phyloP scores from a whole-genome alignment of 768 basidiomycete species.

The Lyophyllum decastes region DNA sequence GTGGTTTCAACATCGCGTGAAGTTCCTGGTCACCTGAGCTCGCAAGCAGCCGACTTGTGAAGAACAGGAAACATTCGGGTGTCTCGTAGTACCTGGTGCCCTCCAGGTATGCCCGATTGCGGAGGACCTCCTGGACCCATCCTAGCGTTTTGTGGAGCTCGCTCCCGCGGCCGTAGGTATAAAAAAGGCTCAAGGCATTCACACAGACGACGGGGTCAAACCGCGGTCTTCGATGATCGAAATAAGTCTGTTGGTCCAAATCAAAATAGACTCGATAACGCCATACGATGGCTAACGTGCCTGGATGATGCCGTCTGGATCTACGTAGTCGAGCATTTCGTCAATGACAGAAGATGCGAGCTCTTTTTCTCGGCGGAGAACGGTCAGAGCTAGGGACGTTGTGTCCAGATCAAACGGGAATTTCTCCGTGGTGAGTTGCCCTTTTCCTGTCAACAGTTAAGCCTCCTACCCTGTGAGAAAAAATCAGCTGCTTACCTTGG shows the following conservation, averaged over 20 bases:
- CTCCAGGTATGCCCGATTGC: conserved; percentile 53
- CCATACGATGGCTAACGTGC: conserved; percentile 21
- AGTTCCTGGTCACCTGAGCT: conserved; percentile 33
- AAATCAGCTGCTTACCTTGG: conserved; percentile 31
- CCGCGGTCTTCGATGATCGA: conserved; percentile 49
- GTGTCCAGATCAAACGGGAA: conserved; percentile 62
- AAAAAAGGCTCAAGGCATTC: conserved; percentile 51
- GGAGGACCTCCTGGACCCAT: conserved; percentile 52
- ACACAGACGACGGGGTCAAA: conserved; percentile 57
- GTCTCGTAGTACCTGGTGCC: conserved; percentile 58
- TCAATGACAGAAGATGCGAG: conserved; percentile 48
- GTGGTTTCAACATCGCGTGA: conserved; percentile 35
- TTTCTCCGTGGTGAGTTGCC: conserved; percentile 44
- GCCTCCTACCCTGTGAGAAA: background rate
- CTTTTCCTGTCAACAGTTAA: conserved; percentile 29
- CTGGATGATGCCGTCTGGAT: conserved; percentile 53
- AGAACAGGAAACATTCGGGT: conserved; percentile 54
- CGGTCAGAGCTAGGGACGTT: conserved; percentile 53
- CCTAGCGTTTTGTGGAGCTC: conserved; percentile 45
- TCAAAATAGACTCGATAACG: conserved; percentile 1
- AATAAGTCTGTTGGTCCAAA: conserved; percentile 43
- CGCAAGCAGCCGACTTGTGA: conserved; percentile 45
- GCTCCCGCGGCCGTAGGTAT: conserved; percentile 45
- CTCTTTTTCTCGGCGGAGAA: conserved; percentile 33
- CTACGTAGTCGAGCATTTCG: conserved; percentile 54